Evolutionary conservation across 169 alveolate species (phyloP), one percentile per base, ranked within the genome.

Genomic region (Eimeria brunetti): DNA sequence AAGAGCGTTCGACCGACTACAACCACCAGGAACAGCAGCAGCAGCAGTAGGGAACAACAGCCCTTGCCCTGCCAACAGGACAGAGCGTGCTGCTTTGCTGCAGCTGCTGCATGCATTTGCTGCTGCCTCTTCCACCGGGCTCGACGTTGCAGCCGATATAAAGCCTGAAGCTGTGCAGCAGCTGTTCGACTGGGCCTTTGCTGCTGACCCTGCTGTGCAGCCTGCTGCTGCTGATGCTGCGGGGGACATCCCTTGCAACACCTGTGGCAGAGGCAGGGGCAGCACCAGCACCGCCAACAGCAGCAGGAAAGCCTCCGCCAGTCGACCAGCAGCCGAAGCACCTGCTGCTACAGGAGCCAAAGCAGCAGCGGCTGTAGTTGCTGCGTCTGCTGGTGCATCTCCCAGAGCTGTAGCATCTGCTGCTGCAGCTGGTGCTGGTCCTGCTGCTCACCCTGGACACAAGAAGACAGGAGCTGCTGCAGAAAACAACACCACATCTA

Each of bases 71-170:
- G 51, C 53, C 27, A 76, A 5, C 33, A 76, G 88, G 62, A 76
- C 53, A 76, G 88, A 76, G 60, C 51, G 60, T 7, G 88, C 88
- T 36, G 88, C 88, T 24, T 9, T 76, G 53, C 88, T 76, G 88
- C 88, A 76, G 88, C 88, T 76, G 60, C 88, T 76, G 62, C 88
- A 80, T 51, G 89, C 71, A 49, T 51, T 41, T 41, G 64, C 69
- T 1, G 89, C 71, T 22, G 89, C 69, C 33, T 49, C 60, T 36
- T 11, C 33, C 44, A 46, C 69, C 16, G 89, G 46, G 27, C 56
- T 41, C 20, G 71, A 80, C 24, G 69, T 49, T 8, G 69, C 53
- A n/a, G 71, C 69, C 8, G 89, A 80, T 27, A 80, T 80, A 24
- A 49, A 49, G 4, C 60, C 89, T 44, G 46, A n/a, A 56, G 89